Evolutionary conservation across 768 basidiomycete genomes (phyloP).

Genomic region (Psilocybe sp.): DNA sequence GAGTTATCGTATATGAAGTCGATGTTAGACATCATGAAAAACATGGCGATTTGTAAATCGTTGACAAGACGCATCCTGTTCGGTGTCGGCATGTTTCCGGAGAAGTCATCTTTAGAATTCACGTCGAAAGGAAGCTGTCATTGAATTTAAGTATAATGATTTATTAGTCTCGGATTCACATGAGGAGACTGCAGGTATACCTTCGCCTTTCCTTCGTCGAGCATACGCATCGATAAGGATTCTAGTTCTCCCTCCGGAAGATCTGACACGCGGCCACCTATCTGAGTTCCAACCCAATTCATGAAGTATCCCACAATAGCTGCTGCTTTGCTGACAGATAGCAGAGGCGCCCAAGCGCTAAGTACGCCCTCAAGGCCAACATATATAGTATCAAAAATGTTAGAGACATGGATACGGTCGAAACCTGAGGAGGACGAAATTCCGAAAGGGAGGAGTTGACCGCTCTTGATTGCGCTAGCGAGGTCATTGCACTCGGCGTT

Average conservation of each 20-base stretch:
- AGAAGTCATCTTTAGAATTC: no score
- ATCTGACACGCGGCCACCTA: slow-evolving; percentile 10
- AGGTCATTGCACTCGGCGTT: slow-evolving; percentile 30
- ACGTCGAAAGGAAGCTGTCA: neutral
- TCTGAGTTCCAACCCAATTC: slow-evolving; percentile 39
- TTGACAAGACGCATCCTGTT: neutral
- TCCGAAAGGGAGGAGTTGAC: slow-evolving; percentile 10
- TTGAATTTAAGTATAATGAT: no score
- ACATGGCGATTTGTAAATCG: neutral
- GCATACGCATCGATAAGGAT: no score
- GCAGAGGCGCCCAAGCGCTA: slow-evolving; percentile 33
- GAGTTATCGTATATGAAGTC: slow-evolving; percentile 34
- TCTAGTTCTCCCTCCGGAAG: neutral
- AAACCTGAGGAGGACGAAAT: slow-evolving; percentile 27
- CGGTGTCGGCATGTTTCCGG: no score
- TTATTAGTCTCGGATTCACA: no score
- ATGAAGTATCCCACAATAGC: slow-evolving; percentile 42
- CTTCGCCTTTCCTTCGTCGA: no score
- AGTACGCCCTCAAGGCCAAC: slow-evolving; percentile 33
- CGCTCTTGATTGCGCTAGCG: slow-evolving; percentile 19
- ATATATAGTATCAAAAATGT: slow-evolving; percentile 42
- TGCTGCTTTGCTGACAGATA: slow-evolving; percentile 26
- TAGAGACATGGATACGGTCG: slow-evolving; percentile 48
- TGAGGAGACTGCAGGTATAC: no score
- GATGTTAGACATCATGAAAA: neutral